Evolutionary conservation across 129 eudicot genomes (phyloP).

Genomic region (Pittosporum tobira): DNA sequence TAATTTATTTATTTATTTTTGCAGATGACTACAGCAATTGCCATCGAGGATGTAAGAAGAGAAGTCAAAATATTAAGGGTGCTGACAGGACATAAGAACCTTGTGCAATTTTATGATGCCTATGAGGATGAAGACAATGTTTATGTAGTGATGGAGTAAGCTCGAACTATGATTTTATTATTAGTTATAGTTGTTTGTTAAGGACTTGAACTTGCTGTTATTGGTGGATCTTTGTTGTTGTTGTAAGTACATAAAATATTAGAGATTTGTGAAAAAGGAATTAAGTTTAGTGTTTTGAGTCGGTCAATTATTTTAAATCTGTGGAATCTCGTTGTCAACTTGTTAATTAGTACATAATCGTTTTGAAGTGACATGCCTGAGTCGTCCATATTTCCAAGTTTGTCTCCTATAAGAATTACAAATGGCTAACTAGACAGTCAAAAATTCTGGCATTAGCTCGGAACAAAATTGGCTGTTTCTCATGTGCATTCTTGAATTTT

Average conservation of each 20-base stretch:
- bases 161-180: conserved; percentile 5
- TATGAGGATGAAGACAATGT: conserved; percentile 95
- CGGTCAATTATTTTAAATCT: not conserved
- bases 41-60: conserved; percentile 92
- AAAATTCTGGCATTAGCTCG: not conserved
- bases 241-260: not conserved
- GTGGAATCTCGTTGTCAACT: not conserved
- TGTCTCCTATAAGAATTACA: not conserved
- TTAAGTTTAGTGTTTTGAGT: not conserved
- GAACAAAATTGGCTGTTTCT: not conserved
- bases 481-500: not conserved
- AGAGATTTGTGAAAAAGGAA: not conserved
- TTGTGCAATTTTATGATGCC: conserved; percentile 88
- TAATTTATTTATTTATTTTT: conserved; percentile 13
- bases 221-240: not conserved
- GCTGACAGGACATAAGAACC: conserved; percentile 79
- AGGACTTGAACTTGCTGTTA: not conserved
- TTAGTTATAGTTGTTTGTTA: not conserved
- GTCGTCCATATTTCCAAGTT: not conserved
- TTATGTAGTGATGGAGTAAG: conserved; percentile 97
- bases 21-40: conserved; percentile 96
- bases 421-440: not conserved
- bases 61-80: conserved; percentile 90
- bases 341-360: not conserved
- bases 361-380: not conserved